Evolutionary conservation across 1,284 basidiomycete species (phyloP).

Genomic region (Mixia osmundae): DNA sequence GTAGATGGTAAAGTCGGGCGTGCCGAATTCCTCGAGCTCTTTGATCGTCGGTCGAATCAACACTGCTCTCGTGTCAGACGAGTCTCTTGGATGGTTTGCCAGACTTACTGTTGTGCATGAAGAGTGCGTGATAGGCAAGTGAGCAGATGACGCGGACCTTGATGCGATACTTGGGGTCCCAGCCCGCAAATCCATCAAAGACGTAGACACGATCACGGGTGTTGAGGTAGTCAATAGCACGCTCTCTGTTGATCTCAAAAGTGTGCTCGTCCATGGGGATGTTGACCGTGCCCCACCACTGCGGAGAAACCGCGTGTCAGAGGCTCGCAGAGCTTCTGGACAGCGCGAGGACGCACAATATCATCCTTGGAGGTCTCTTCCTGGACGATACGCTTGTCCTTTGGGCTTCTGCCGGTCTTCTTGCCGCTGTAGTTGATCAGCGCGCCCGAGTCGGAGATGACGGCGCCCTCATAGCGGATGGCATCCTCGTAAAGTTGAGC

Average conservation of each 20-base stretch:
- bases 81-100: constrained; percentile 5
- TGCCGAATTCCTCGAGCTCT: constrained; percentile 84
- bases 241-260: constrained; percentile 98
- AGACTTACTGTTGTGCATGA: constrained; percentile 57
- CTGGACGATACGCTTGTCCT: constrained; percentile 99
- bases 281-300: constrained; percentile 81
- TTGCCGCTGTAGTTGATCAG: constrained; percentile 99
- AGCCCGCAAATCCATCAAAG: constrained; percentile 92
- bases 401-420: constrained; percentile 94
- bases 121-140: constrained; percentile 89
- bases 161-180: constrained; percentile 98
- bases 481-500: constrained; percentile 96
- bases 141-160: constrained; percentile 99
- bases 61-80: constrained; percentile 33
- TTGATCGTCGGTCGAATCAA: constrained; percentile 90
- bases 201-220: constrained; percentile 98
- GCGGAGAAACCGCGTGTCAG: not conserved
- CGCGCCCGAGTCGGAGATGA: constrained; percentile 86
- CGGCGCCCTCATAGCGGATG: constrained; percentile 89
- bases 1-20: constrained; percentile 99
- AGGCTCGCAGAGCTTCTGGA: not conserved
- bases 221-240: constrained; percentile 98
- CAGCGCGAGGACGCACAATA: constrained; percentile 39
- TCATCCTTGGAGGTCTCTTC: constrained; percentile 94
- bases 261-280: constrained; percentile 92